Conservation (phyloP, 192 early-diverging fungal species). For the Coemansia sp. region DNA sequence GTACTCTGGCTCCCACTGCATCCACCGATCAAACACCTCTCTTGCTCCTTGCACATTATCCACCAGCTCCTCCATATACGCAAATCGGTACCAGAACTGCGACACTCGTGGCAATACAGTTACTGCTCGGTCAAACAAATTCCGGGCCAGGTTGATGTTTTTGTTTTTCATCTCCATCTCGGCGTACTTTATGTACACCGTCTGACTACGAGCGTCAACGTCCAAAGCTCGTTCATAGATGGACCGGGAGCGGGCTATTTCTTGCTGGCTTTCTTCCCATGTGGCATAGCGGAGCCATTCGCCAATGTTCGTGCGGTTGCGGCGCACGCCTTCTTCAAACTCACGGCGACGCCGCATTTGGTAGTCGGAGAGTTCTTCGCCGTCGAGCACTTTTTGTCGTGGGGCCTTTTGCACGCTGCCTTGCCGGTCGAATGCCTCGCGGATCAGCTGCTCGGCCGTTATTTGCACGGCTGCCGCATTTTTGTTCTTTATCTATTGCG, state of each 20-base stretch:
- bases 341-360: slow-evolving; percentile 85
- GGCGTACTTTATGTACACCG: slow-evolving; percentile 87
- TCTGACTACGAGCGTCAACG: slow-evolving; percentile 81
- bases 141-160: slow-evolving; percentile 90
- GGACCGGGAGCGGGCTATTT: slow-evolving; percentile 81
- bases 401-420: slow-evolving; percentile 62
- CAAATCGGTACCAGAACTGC: slow-evolving; percentile 94
- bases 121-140: slow-evolving; percentile 90
- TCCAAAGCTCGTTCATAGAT: slow-evolving; percentile 93
- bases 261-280: slow-evolving; percentile 92
- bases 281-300: slow-evolving; percentile 94
- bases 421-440: slow-evolving; percentile 86
- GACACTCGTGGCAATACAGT: slow-evolving; percentile 80
- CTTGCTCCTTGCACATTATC: slow-evolving; percentile 86
- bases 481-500: slow-evolving; percentile 88
- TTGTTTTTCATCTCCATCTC: slow-evolving; percentile 99
- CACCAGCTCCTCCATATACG: slow-evolving; percentile 96
- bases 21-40: slow-evolving; percentile 98
- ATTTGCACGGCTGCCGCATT: slow-evolving; percentile 96
- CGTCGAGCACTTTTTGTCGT: slow-evolving; percentile 88
- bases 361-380: slow-evolving; percentile 92
- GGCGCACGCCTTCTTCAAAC: slow-evolving; percentile 88
- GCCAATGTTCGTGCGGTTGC: slow-evolving; percentile 81
- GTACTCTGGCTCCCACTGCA: slow-evolving; percentile 95
- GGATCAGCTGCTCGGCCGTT: slow-evolving; percentile 97